Evolutionary conservation across 495 filamentous ascomycete species (phyloP), one percentile per base, ranked within the genome.

Genomic region (Penicillium bialowiezense): DNA sequence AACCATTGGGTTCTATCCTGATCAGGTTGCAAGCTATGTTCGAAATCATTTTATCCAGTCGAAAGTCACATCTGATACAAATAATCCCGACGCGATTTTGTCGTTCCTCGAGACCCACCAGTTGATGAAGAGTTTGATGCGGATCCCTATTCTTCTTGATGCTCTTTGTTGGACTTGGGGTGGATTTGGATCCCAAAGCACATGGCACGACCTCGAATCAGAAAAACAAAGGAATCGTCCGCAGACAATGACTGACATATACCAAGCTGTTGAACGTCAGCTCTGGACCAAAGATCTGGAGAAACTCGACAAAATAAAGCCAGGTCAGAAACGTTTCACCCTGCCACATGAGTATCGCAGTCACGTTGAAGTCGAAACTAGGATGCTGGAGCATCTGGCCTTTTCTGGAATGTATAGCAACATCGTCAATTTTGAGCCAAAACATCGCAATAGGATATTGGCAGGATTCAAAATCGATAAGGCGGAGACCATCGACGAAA

Each of bases 71-170:
- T 67, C 32, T 31, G 8, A 14, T 21, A 14, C 33, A 36, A 21
- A 61, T 7, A 51, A 60, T 34, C 65, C 48, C 28, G 43, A 31
- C 26, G 57, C 64, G 19, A 56, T 78, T 37, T 44, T 60, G 33
- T 56, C 44, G 7, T 78, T 68, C 40, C 56, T 76, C 26, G 24
- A 62, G 41, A 32, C 36, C 4, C 61, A 69, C 47, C 44, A 35
- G 52, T 55, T 72, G 1, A 53, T 78, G 26, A 41, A 65, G 43
- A 58, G 54, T 29, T 68, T 75, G 49, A 52, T 73, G 19, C 72
- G 61, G 40, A 74, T 78, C 34, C 74, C 71, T 1, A 69, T 76
- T 44, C 72, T 72, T 55, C 51, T 76, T 29, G 73, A 76, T 61
- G 71, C 70, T n/a, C 50, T 76, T 26, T 74, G 71, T 50, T 73